Evolutionary conservation across 257 asterid species (phyloP).

Genomic region (Plantago major): DNA sequence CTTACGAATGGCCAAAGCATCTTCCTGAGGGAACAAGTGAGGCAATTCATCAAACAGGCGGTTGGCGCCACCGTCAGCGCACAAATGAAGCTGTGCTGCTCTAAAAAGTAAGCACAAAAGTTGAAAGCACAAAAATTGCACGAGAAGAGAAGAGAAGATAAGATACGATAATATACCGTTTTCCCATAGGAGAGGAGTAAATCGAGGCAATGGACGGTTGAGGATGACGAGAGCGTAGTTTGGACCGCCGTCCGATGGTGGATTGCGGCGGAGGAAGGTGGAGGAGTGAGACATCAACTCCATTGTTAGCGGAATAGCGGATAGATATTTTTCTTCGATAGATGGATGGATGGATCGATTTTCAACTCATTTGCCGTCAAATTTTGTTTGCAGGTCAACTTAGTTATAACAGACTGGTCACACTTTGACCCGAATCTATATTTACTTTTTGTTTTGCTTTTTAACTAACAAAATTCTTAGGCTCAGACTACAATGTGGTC

Average conservation of each 20-base stretch:
- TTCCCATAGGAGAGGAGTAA: conserved; percentile 83
- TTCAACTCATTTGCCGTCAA: too few species aligned
- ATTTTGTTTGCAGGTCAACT: too few species aligned
- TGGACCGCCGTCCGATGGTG: conserved; percentile 31
- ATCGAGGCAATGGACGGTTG: conserved; percentile 69
- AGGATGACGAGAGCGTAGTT: conserved; percentile 68
- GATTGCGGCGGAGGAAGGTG: conserved; percentile 58
- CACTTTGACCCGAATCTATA: too few species aligned
- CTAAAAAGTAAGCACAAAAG: conserved; percentile 35
- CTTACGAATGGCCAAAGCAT: conserved; percentile 47
- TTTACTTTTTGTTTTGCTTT: too few species aligned
- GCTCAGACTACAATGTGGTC: too few species aligned
- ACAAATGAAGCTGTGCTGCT: conserved; percentile 73
- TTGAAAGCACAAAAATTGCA: neutral
- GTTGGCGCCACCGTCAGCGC: conserved; percentile 97
- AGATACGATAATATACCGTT: conserved; percentile 45
- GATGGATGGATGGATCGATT: too few species aligned
- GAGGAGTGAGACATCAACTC: conserved; percentile 64
- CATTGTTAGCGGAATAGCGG: conserved; percentile 26
- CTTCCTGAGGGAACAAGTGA: conserved; percentile 52
- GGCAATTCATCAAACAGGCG: conserved; percentile 86
- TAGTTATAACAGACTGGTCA: too few species aligned
- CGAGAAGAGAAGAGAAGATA: neutral
- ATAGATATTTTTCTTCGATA: too few species aligned
- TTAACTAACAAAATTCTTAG: too few species aligned